These are phyloP conservation scores for Phlegmacium glaucopus DNA, from an alignment of 768 basidiomycete genomes.

Conservation along the genomic window DNA sequence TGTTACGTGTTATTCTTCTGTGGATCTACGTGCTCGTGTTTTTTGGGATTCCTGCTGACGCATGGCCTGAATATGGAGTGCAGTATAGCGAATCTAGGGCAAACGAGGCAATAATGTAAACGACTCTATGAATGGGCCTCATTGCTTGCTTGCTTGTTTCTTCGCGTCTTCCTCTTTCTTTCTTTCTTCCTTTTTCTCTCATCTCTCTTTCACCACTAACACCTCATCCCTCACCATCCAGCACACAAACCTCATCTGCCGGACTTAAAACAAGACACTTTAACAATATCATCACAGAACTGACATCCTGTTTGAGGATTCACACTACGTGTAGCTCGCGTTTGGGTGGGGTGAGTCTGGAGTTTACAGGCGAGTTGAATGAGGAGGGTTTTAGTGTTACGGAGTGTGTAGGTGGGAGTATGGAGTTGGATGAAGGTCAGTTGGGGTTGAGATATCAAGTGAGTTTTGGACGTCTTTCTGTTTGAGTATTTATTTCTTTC, in stretches of 20 bases:
- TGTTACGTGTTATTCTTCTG: not conserved
- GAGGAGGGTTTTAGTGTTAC: conserved; percentile 94
- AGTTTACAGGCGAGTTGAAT: conserved; percentile 89
- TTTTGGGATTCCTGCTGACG: too few species aligned
- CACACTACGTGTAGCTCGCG: conserved; percentile 73
- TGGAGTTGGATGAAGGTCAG: conserved; percentile 88
- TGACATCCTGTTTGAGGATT: conserved; percentile 77
- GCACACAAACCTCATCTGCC: conserved; percentile 76
- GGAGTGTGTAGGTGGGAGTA: conserved; percentile 94
- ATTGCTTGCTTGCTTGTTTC: not conserved
- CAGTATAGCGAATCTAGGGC: too few species aligned
- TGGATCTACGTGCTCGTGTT: not conserved
- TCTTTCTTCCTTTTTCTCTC: conserved; percentile 1
- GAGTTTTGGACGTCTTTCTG: not conserved
- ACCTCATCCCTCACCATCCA: conserved; percentile 23
- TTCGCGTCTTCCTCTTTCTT: conserved; percentile 3
- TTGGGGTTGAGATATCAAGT: conserved; percentile 90
- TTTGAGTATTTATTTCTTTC: not conserved
- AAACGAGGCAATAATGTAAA: too few species aligned
- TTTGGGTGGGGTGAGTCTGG: conserved; percentile 81
- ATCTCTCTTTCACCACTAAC: not conserved
- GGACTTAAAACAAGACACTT: conserved; percentile 92
- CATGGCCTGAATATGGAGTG: too few species aligned
- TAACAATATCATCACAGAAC: conserved; percentile 82
- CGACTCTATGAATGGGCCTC: too few species aligned